Evolutionary conservation across 2,329 filamentous ascomycete species (phyloP).

Genomic region (Trichoderma sp.): DNA sequence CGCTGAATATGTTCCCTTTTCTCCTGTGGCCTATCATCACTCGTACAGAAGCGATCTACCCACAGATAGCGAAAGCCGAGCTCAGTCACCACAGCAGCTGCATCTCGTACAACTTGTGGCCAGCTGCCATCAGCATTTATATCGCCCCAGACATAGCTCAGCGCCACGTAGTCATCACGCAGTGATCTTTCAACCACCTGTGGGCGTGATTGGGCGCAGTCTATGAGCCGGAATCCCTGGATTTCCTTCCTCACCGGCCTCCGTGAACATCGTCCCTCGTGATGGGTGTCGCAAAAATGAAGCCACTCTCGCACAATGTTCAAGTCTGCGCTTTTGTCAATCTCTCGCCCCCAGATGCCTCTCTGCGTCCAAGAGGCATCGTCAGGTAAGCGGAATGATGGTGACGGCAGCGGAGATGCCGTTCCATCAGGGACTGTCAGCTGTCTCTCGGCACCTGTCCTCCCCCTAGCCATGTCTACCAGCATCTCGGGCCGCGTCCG

Average conservation of each 20-base stretch:
- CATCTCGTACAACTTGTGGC: constrained; percentile 37
- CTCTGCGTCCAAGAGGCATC: constrained; percentile 32
- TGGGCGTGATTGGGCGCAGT: constrained; percentile 37
- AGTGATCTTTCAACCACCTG: constrained; percentile 33
- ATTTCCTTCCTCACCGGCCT: constrained; percentile 30
- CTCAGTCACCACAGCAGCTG: constrained; percentile 33
- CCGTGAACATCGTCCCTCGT: constrained; percentile 37
- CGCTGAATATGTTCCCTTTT: constrained; percentile 35
- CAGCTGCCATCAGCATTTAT: constrained; percentile 29
- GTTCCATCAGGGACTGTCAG: constrained; percentile 27
- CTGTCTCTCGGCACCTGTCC: constrained; percentile 23
- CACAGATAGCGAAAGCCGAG: constrained; percentile 41
- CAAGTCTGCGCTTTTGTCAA: constrained; percentile 35
- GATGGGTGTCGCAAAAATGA: constrained; percentile 37
- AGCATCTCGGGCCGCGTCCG: constrained; percentile 32
- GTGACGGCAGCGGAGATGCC: constrained; percentile 19
- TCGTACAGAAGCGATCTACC: constrained; percentile 42
- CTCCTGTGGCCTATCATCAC: constrained; percentile 28
- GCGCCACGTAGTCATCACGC: constrained; percentile 34
- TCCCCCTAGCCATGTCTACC: constrained; percentile 28
- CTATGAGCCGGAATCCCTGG: constrained; percentile 37
- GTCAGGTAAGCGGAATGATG: background rate
- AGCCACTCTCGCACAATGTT: constrained; percentile 36
- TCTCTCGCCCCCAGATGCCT: constrained; percentile 39
- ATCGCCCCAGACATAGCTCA: constrained; percentile 41